phyloP scores from a whole-genome alignment of 2,329 filamentous ascomycete species.

The Fusarium xyrophilum region DNA sequence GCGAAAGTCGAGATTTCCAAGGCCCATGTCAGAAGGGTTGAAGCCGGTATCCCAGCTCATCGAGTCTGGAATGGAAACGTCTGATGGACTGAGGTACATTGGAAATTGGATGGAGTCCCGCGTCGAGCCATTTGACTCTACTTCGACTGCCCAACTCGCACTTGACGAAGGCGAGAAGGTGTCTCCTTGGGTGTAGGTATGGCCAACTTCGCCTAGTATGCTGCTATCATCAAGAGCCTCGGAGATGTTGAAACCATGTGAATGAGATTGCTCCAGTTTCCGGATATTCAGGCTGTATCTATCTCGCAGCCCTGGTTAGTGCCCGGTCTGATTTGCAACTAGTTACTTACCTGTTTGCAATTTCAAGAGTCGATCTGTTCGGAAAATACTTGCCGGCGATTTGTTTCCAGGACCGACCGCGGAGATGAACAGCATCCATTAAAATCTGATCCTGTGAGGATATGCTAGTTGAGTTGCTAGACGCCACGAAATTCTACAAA shows the following conservation, averaged over 20 bases:
- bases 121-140: neutral
- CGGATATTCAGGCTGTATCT: neutral
- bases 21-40: neutral
- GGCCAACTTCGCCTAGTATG: neutral
- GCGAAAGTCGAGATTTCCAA: neutral
- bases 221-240: neutral
- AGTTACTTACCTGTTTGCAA: no score
- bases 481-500: no score
- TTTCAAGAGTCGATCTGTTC: no score
- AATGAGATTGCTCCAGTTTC: constrained; percentile 3
- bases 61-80: neutral
- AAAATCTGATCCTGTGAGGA: no score
- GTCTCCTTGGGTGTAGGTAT: neutral
- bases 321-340: neutral
- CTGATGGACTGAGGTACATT: neutral
- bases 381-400: no score
- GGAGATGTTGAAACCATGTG: neutral
- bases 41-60: neutral
- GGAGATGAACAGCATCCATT: no score
- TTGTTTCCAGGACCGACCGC: no score
- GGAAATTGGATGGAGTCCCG: neutral
- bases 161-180: neutral
- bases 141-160: neutral
- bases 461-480: no score
- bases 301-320: neutral